These are phyloP conservation scores for Cicer pinnatifidum DNA, from an alignment of 306 rosid species.

Conservation along the genomic window DNA sequence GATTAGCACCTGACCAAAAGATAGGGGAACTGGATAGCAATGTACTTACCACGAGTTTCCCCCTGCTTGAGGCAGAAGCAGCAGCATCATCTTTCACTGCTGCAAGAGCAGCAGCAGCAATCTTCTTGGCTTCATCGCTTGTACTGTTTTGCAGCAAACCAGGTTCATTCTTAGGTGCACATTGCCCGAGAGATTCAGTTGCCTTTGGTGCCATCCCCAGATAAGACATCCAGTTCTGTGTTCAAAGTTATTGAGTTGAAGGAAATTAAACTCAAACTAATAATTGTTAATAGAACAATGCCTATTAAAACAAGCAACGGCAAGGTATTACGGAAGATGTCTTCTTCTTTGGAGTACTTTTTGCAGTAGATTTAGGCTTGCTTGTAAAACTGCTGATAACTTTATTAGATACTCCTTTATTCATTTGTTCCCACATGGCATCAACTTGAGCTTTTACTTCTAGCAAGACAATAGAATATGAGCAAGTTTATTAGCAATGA, in stretches of 20 bases:
- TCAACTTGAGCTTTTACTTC: conserved; percentile 79
- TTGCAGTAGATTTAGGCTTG: conserved; percentile 53
- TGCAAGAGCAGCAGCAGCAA: conserved; percentile 91
- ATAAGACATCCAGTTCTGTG: conserved; percentile 77
- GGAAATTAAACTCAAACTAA: conserved; percentile 42
- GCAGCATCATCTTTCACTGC: conserved; percentile 59
- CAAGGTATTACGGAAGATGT: conserved; percentile 68
- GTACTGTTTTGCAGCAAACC: conserved; percentile 48
- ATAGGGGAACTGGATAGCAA: conserved; percentile 9
- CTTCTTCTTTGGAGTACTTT: conserved; percentile 66
- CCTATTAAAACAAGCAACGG: conserved; percentile 10
- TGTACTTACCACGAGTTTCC: conserved; percentile 76
- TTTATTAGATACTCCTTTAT: conserved; percentile 77
- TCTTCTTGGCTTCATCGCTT: conserved; percentile 67
- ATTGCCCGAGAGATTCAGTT: conserved; percentile 49
- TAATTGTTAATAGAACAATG: conserved; percentile 6
- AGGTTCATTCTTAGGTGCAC: conserved; percentile 49
- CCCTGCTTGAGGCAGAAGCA: conserved; percentile 61
- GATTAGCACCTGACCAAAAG: conserved; percentile 10
- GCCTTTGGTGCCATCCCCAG: conserved; percentile 77
- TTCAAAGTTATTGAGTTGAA: conserved; percentile 38
- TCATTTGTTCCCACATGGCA: conserved; percentile 92
- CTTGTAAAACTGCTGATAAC: conserved; percentile 53
- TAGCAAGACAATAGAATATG: conserved; percentile 44
- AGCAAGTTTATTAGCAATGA: conserved; percentile 37